Conservation (phyloP, 495 filamentous ascomycete species). For the Aspergillus sclerotioniger region DNA sequence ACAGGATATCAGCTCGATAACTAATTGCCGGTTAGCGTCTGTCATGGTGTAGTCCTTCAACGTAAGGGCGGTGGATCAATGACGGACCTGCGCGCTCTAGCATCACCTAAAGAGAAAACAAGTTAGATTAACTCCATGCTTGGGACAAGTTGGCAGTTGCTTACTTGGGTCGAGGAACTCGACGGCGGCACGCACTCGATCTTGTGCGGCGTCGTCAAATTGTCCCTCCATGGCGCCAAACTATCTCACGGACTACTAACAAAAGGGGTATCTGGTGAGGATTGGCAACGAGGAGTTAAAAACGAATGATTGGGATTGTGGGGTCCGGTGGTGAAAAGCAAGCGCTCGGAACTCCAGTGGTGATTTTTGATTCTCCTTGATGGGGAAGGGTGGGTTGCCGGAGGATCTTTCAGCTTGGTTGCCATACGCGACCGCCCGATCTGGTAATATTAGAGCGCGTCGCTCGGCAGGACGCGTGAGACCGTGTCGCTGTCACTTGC, state of each 20-base stretch:
- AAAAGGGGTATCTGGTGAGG: constrained; percentile 10
- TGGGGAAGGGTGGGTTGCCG: constrained; percentile 21
- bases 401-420: constrained; percentile 23
- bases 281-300: background rate
- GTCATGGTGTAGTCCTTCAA: background rate
- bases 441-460: constrained; percentile 44
- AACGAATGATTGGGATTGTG: background rate
- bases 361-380: constrained; percentile 11
- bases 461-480: constrained; percentile 16
- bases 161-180: constrained; percentile 87
- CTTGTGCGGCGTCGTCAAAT: constrained; percentile 75
- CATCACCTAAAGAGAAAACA: constrained; percentile 36
- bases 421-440: constrained; percentile 31
- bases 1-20: constrained; percentile 81
- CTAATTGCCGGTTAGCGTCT: constrained; percentile 33
- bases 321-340: background rate
- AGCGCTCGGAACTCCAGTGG: background rate
- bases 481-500: constrained; percentile 5
- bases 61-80: background rate
- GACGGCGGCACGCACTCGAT: constrained; percentile 74
- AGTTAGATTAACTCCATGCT: constrained; percentile 22
- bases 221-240: constrained; percentile 62
- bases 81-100: constrained; percentile 58
- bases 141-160: constrained; percentile 22
- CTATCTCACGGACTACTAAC: constrained; percentile 11